Evolutionary conservation across 306 rosid genomes (phyloP), one percentile per base, ranked within the genome.

Genomic region (Ziziphus jujuba): DNA sequence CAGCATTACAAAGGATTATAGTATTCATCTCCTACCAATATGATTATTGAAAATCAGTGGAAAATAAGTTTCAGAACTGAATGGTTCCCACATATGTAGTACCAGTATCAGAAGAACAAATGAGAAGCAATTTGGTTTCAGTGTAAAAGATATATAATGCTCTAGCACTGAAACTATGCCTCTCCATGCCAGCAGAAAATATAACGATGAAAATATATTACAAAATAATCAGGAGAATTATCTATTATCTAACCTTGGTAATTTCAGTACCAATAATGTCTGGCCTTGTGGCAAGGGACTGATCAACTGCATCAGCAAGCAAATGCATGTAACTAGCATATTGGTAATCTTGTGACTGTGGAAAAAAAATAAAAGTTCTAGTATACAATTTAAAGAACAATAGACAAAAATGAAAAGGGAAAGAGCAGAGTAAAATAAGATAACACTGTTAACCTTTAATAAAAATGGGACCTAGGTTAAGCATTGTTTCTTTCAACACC

Each of bases 251-350:
- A 75, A 92, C 98, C 98, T 92, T 84, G 77, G 96, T 80, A 69
- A 92, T 90, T 62, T 90, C 98, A 78, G 81, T 77, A 61, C 98
- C 98, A 77, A 90, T 92, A 71, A 92, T 90, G 76, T 90, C 98
- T 22, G 97, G 98, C 78, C 98, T 87, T 75, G 98, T 92, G 65
- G 98, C 86, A 79, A 92, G 93, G 67, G 96, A 89, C 86, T 90
- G 98, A 68, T 97, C 97, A 84, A 90, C 98, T 92, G 96, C 96
- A 87, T 76, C 79, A 83, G 68, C 78, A 84, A 85, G 82, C 77
- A 92, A 81, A 80, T 28, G 67, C 79, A 84, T 75, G 82, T 83
- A 77, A 84, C 82, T 79, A 83, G 78, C 69, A 87, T 62, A 75
- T 74, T 71, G 76, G 71, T 69, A 69, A 84, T 69, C 62, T 66